phyloP scores from a whole-genome alignment of 2,329 filamentous ascomycete genomes.

The Hymenoscyphus infarciens region DNA sequence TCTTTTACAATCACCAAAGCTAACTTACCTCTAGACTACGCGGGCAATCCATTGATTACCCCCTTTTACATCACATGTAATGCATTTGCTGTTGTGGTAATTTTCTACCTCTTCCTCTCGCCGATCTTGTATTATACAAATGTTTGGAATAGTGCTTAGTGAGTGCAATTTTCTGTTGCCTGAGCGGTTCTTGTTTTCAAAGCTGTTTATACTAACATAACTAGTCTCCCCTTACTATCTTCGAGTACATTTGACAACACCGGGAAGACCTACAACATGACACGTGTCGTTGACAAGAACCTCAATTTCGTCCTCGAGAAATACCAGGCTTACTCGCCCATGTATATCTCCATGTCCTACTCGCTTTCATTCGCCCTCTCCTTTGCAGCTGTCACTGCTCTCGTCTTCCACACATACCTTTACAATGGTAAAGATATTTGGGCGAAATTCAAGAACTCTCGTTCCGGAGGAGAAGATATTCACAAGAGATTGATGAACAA shows the following conservation, averaged over 20 bases:
- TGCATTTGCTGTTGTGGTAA: constrained; percentile 61
- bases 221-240: constrained; percentile 60
- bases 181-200: no score
- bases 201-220: background rate
- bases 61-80: constrained; percentile 74
- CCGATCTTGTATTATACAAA: constrained; percentile 61
- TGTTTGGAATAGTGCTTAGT: constrained; percentile 58
- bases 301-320: constrained; percentile 60
- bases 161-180: background rate
- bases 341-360: constrained; percentile 70
- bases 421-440: constrained; percentile 65
- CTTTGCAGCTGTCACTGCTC: constrained; percentile 66
- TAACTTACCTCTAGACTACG: background rate
- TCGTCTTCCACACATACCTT: constrained; percentile 63
- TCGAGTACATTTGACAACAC: constrained; percentile 71
- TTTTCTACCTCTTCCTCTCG: constrained; percentile 59
- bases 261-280: constrained; percentile 59
- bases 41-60: constrained; percentile 40
- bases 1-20: no score
- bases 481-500: constrained; percentile 52
- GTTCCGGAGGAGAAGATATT: constrained; percentile 3
- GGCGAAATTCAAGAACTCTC: constrained; percentile 30
- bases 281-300: constrained; percentile 56
- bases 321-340: constrained; percentile 67
- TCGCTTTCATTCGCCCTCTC: constrained; percentile 66